phyloP scores from a whole-genome alignment of 169 alveolate species.

The Plasmodium gonderi region DNA sequence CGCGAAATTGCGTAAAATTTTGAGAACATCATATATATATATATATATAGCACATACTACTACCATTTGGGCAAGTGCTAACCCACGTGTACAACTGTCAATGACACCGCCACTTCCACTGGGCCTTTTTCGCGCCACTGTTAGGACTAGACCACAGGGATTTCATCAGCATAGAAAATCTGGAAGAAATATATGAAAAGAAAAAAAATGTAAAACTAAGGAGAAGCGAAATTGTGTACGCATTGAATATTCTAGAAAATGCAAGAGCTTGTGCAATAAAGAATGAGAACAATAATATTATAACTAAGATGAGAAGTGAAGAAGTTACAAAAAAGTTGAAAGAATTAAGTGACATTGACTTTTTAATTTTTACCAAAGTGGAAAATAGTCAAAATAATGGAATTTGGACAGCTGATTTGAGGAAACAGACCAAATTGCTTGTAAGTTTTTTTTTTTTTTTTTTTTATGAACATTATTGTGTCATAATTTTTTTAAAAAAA shows the following conservation, averaged over 20 bases:
- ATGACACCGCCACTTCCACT: neutral
- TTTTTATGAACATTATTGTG: neutral
- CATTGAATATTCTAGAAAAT: constrained; percentile 77
- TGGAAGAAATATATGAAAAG: constrained; percentile 72
- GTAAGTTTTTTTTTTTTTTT: constrained; percentile 51
- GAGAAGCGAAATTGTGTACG: constrained; percentile 75
- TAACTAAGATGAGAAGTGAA: constrained; percentile 84
- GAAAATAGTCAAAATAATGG: constrained; percentile 93
- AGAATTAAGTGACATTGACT: constrained; percentile 88
- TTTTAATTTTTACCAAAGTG: constrained; percentile 90
- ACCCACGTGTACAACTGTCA: neutral
- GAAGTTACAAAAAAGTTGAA: constrained; percentile 86
- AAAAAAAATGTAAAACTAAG: constrained; percentile 45
- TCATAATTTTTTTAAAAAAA: neutral
- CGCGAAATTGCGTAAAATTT: too few species aligned
- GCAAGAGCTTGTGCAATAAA: constrained; percentile 79
- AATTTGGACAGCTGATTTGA: constrained; percentile 93
- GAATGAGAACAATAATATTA: constrained; percentile 75
- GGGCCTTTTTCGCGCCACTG: neutral
- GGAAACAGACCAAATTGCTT: constrained; percentile 88
- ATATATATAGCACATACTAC: too few species aligned
- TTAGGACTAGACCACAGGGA: constrained; percentile 67
- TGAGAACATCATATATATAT: too few species aligned
- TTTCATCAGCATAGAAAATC: constrained; percentile 29
- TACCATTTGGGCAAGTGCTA: too few species aligned